A percentile compares a stretch with the other conserved stretches of the same genome.
Conservation (phyloP, 73 alveolate genomes). For the Paramecium pentaurelia region DNA sequence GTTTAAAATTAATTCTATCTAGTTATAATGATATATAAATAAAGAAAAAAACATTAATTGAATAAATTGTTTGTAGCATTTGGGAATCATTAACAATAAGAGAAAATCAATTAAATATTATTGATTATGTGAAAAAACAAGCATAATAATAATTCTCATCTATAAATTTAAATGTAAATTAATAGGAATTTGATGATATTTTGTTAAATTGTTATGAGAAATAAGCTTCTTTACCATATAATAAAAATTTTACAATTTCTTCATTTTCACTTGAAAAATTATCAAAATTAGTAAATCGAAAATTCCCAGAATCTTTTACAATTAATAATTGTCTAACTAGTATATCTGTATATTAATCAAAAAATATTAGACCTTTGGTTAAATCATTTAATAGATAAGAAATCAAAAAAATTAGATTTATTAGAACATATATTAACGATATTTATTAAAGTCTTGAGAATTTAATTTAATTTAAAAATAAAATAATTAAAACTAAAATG, state of each 20-base stretch:
- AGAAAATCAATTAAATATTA: neutral
- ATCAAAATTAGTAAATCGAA: neutral
- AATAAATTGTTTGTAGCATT: neutral
- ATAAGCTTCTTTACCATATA: neutral
- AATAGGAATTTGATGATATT: neutral
- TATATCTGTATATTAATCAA: neutral
- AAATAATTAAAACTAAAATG: neutral
- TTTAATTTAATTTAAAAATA: neutral
- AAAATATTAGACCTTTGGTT: neutral
- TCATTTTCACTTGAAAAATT: neutral
- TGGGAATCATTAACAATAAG: neutral
- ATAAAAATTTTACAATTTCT: neutral
- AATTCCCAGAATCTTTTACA: neutral
- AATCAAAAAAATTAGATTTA: neutral
- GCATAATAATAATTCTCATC: neutral
- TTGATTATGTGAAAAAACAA: neutral
- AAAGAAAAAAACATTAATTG: neutral
- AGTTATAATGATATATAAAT: neutral
- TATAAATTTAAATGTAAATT: neutral
- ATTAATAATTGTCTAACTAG: neutral
- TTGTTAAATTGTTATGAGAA: neutral
- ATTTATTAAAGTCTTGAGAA: neutral
- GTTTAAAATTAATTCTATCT: neutral
- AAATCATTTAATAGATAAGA: neutral
- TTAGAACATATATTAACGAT: neutral